Conservation (phyloP, 257 asterid genomes). For the Solanum infundibuliforme region DNA sequence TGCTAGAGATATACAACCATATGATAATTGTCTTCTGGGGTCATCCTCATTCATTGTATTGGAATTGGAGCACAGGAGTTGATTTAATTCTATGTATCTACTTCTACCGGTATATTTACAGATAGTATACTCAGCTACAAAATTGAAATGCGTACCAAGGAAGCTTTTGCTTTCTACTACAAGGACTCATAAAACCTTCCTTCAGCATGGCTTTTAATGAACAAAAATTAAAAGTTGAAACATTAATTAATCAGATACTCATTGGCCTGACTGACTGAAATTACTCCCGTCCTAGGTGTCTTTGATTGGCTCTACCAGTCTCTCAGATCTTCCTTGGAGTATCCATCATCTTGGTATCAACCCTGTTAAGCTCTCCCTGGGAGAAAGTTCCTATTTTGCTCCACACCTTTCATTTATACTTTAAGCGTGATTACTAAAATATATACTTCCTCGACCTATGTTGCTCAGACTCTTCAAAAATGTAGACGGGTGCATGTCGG, state of each 20-base stretch:
- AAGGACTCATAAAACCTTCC: neutral
- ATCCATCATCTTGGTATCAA: neutral
- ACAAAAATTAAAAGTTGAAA: neutral
- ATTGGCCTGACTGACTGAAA: neutral
- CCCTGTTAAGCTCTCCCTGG: neutral
- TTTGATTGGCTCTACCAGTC: neutral
- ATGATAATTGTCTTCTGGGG: neutral
- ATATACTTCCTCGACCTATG: neutral
- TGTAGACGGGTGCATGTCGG: no score
- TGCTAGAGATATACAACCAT: neutral
- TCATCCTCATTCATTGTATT: neutral
- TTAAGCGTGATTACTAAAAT: neutral
- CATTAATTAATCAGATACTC: neutral
- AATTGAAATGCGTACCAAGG: neutral
- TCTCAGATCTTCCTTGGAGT: neutral
- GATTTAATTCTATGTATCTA: neutral
- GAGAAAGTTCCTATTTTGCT: neutral
- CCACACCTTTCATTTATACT: neutral
- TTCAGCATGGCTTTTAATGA: neutral
- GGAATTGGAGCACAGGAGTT: neutral
- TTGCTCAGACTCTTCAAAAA: no score
- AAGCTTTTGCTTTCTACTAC: neutral
- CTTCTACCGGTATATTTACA: neutral
- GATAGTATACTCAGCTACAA: neutral
- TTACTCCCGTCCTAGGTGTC: neutral